A percentile compares a stretch with the other conserved stretches of the same genome.
Conservation (phyloP, 2,329 filamentous ascomycete species). For the Pseudopyricularia javanii region DNA sequence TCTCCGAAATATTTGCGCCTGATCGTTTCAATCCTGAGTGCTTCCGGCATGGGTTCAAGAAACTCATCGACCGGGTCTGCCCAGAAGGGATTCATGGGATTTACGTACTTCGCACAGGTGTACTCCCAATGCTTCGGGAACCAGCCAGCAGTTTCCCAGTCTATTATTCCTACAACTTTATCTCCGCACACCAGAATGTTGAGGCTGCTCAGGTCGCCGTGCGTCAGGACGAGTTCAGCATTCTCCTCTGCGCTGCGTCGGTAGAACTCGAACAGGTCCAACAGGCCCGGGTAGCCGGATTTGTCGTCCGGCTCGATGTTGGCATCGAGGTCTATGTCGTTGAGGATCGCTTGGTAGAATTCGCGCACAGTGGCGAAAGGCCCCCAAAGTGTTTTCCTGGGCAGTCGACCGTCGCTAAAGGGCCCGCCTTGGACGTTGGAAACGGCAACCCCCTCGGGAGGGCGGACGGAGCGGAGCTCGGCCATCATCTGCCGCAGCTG, state of each 20-base stretch:
- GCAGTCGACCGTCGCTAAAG: not conserved
- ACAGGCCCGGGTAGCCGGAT: not conserved
- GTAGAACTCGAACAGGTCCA: not conserved
- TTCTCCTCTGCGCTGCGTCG: not conserved
- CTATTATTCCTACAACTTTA: constrained; percentile 1
- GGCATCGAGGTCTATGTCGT: not conserved
- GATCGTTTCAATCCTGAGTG: no score
- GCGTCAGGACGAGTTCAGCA: not conserved
- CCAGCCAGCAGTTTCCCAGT: constrained; percentile 5
- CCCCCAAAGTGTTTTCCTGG: not conserved
- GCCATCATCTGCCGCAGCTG: not conserved
- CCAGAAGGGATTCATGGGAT: not conserved
- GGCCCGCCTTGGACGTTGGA: no score
- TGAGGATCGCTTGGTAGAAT: not conserved
- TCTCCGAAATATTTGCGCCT: no score
- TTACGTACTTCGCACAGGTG: not conserved
- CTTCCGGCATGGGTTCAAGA: not conserved
- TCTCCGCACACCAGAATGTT: constrained; percentile 5
- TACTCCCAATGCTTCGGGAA: constrained; percentile 6
- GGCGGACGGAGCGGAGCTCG: not conserved
- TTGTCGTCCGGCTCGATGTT: not conserved
- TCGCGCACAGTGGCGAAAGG: not conserved
- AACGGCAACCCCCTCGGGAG: not conserved
- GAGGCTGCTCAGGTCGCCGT: not conserved
- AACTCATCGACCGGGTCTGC: not conserved